phyloP scores from a whole-genome alignment of 2,329 filamentous ascomycete species.

The Truncatella angustata region DNA sequence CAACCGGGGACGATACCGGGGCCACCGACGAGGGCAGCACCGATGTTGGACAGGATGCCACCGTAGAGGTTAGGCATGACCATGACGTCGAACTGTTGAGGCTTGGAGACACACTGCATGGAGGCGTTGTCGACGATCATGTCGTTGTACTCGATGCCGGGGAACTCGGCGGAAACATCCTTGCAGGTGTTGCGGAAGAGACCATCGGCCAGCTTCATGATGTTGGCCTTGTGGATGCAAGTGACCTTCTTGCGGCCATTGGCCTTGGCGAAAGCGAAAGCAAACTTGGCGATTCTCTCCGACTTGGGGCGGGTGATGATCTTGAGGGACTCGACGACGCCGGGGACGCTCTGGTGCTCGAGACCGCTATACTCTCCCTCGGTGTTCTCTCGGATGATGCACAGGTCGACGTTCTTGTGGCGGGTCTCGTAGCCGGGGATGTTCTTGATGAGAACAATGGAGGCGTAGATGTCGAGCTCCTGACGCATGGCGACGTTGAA shows the following conservation, averaged over 20 bases:
- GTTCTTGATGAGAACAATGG: slow-evolving; percentile 98
- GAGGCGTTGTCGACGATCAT: slow-evolving; percentile 99
- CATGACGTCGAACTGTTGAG: slow-evolving; percentile 99
- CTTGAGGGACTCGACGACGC: slow-evolving; percentile 98
- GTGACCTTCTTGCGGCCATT: slow-evolving; percentile 99
- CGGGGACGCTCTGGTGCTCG: slow-evolving; percentile 95
- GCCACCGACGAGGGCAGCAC: slow-evolving; percentile 92
- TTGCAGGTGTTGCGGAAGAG: slow-evolving; percentile 98
- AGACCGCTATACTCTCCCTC: slow-evolving; percentile 99
- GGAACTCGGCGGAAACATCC: slow-evolving; percentile 89
- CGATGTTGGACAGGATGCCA: slow-evolving; percentile 98
- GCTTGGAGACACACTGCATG: slow-evolving; percentile 96
- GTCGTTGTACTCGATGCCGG: slow-evolving; percentile 92
- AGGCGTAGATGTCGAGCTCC: slow-evolving; percentile 99
- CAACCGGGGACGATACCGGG: slow-evolving; percentile 96
- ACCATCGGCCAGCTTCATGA: slow-evolving; percentile 99
- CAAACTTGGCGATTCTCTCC: slow-evolving; percentile 98
- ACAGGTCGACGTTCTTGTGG: slow-evolving; percentile 95
- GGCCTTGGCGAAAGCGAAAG: slow-evolving; percentile 94
- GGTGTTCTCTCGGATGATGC: slow-evolving; percentile 99
- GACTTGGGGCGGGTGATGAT: slow-evolving; percentile 99
- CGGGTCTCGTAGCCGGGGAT: slow-evolving; percentile 97
- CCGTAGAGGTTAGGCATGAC: slow-evolving; percentile 99
- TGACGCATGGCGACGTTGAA: slow-evolving; percentile 99
- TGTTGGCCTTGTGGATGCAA: slow-evolving; percentile 99